Base-by-base conservation (phyloP, 2,329 filamentous ascomycete species). In the Fusarium aywerte region DNA sequence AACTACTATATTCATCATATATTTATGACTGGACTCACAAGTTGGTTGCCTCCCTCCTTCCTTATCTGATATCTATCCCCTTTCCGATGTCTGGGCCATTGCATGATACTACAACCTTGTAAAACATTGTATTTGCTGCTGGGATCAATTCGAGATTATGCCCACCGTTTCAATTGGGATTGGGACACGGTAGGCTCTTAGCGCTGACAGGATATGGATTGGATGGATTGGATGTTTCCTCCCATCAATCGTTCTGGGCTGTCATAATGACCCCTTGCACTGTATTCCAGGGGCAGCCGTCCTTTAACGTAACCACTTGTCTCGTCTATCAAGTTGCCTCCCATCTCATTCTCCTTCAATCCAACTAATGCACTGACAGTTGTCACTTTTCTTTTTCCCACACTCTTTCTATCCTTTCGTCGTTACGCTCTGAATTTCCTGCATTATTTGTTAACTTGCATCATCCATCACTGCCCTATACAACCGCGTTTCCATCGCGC, bases 171-270 rank as follows among this genome's bases (percentile, higher is more conserved):
- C 55, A 51, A 49, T 68, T 63, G 36, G 53, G 42, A 45, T 68
- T 63, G 47, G 53, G 42, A 60, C 47, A 40, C 60, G 60, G 60
- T 29, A 58, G 40, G 49, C 39, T 45, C 32, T 65, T 68, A 67
- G 64, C 59, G 59, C 36, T 59, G 21, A 23, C 31, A 18, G 16
- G 31, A 23, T 48, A 8, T 32, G n/a, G 32, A 27, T 27, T 27
- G 27, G 27, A 27, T 27, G n/a, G n/a, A n/a, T n/a, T n/a, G n/a
- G n/a, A n/a, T n/a, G n/a, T n/a, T n/a, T n/a, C n/a, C 20, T 47
- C n/a, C 31, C 31, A 23, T 32, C 31, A 11, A 16, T 20, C 35
- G 21, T 35, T 48, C 20, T 48, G 16, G 27, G 6, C 43, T 21
- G 45, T 48, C n/a, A 23, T 12, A 48, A 15, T n/a, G 32, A 18